Conservation (phyloP, 345 rosid species). For the Punica granatum region DNA sequence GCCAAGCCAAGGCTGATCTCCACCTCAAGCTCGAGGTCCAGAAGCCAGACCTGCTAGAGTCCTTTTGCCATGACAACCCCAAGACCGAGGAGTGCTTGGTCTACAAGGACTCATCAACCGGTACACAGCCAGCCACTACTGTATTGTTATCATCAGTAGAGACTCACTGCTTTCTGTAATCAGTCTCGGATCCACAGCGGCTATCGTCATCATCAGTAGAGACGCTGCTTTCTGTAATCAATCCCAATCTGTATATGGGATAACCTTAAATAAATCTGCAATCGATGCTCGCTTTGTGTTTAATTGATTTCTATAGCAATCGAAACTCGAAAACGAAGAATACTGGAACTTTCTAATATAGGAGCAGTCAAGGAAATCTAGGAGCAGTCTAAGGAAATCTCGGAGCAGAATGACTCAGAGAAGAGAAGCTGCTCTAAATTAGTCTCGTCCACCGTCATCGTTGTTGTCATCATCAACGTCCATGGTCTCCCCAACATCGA, state of each 20-base stretch:
- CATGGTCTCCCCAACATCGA: constrained; percentile 43
- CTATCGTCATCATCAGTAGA: too few species aligned
- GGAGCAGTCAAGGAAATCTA: neutral
- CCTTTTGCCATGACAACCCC: constrained; percentile 70
- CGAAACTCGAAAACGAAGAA: too few species aligned
- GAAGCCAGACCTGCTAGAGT: constrained; percentile 60
- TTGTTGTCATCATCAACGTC: constrained; percentile 25
- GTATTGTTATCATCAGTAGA: neutral
- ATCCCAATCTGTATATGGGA: too few species aligned
- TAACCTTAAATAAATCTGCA: neutral
- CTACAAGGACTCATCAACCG: constrained; percentile 34
- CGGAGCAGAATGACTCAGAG: too few species aligned
- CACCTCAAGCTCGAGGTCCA: constrained; percentile 25
- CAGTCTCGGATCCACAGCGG: too few species aligned
- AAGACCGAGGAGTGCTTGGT: constrained; percentile 71
- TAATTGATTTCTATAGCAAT: too few species aligned
- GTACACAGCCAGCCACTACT: neutral
- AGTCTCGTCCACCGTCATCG: too few species aligned
- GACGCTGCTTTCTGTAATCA: too few species aligned
- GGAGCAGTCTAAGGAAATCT: too few species aligned
- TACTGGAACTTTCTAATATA: neutral
- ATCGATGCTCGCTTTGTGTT: neutral
- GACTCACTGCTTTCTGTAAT: neutral
- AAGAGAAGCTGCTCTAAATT: too few species aligned
- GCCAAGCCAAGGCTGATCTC: constrained; percentile 78